These are phyloP conservation scores for Fusarium praegraminearum DNA, from an alignment of 2,329 filamentous ascomycete species.

Conservation along the genomic window DNA sequence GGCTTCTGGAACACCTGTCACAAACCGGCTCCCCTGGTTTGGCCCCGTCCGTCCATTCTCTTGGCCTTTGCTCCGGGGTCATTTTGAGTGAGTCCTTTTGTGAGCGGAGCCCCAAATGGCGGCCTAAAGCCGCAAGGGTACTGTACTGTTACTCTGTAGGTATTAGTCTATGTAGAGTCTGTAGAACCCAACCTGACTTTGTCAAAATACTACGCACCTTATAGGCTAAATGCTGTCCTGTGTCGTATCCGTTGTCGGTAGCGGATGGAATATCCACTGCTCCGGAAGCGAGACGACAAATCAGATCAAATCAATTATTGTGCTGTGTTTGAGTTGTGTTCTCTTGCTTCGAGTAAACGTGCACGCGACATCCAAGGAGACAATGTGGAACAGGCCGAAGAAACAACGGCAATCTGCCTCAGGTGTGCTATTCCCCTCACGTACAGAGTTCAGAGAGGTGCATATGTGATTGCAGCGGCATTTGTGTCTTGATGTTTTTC, in stretches of 20 bases:
- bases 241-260: conserved; percentile 38
- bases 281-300: conserved; percentile 30
- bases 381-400: conserved; percentile 2
- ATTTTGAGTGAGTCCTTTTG: conserved; percentile 31
- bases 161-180: background rate
- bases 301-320: background rate
- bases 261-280: conserved; percentile 26
- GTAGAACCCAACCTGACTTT: background rate
- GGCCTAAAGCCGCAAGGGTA: background rate
- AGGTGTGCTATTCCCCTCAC: conserved; percentile 9
- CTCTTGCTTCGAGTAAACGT: background rate
- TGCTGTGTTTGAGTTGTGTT: background rate
- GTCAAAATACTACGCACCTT: background rate
- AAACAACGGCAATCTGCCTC: background rate
- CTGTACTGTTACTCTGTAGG: background rate
- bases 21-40: conserved; percentile 8
- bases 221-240: conserved; percentile 25
- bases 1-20: conserved; percentile 43
- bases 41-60: background rate
- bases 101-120: conserved; percentile 5
- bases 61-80: conserved; percentile 26
- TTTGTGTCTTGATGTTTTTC: conserved; percentile 12
- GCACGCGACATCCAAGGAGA: conserved; percentile 25
- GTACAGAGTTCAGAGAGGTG: background rate
- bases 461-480: background rate